Evolutionary conservation across 2,329 filamentous ascomycete genomes (phyloP).

Genomic region (Colletotrichum destructivum): DNA sequence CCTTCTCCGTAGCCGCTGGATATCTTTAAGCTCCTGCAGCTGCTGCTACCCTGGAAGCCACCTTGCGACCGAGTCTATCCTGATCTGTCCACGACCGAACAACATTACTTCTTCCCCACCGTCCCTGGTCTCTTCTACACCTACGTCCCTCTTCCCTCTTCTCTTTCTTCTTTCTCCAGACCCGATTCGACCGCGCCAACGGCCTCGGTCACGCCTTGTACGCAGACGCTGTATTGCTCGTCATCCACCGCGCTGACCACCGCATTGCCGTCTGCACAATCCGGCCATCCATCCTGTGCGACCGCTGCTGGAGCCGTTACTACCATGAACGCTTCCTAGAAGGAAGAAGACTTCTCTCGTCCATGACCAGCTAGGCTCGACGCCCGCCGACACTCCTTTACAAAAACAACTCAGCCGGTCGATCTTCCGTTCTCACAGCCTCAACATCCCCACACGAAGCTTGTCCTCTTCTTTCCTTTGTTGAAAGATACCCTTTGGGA

Average conservation of each 20-base stretch:
- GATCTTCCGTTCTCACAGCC: slow-evolving; percentile 36
- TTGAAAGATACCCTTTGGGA: slow-evolving; percentile 39
- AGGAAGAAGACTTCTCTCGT: slow-evolving; percentile 33
- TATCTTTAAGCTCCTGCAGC: slow-evolving; percentile 38
- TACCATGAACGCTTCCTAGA: slow-evolving; percentile 42
- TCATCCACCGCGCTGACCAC: slow-evolving; percentile 37
- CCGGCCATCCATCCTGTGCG: slow-evolving; percentile 27
- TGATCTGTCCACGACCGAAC: slow-evolving; percentile 3
- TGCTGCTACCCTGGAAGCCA: slow-evolving; percentile 29
- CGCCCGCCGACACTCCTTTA: slow-evolving; percentile 41
- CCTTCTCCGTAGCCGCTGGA: slow-evolving; percentile 24
- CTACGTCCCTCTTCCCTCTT: not conserved
- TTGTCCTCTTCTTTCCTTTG: slow-evolving; percentile 15
- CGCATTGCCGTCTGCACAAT: slow-evolving; percentile 35
- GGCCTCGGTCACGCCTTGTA: slow-evolving; percentile 39
- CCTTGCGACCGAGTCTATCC: slow-evolving; percentile 14
- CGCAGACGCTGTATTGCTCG: slow-evolving; percentile 35
- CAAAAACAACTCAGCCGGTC: slow-evolving; percentile 7
- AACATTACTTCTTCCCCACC: slow-evolving; percentile 32
- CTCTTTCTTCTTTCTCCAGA: slow-evolving; percentile 13
- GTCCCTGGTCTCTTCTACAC: slow-evolving; percentile 29
- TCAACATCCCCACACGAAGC: slow-evolving; percentile 4
- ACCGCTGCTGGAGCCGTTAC: slow-evolving; percentile 32
- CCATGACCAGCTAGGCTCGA: slow-evolving; percentile 38
- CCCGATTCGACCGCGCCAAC: slow-evolving; percentile 30